Evolutionary conservation across 2,329 filamentous ascomycete genomes (phyloP).

Genomic region (Diaporthe vaccinii): DNA sequence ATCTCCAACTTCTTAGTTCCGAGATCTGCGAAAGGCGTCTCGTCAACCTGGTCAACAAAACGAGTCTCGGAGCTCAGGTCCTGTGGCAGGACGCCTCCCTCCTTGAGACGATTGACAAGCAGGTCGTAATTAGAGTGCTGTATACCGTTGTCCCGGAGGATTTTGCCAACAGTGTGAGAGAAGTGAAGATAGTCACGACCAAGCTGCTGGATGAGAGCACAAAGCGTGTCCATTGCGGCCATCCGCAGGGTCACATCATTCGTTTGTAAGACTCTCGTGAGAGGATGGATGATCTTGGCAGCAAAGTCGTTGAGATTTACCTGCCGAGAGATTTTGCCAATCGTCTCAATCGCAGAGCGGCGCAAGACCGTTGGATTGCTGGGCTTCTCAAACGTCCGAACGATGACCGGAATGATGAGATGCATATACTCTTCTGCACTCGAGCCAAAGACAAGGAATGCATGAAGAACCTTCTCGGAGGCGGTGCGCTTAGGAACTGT

Average conservation of each 20-base stretch:
- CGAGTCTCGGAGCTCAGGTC: constrained; percentile 90
- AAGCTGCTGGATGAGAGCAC: constrained; percentile 94
- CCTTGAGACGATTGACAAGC: constrained; percentile 91
- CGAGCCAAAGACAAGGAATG: constrained; percentile 94
- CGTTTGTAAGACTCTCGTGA: constrained; percentile 84
- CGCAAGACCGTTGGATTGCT: constrained; percentile 84
- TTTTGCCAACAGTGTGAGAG: constrained; percentile 92
- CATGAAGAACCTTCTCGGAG: constrained; percentile 92
- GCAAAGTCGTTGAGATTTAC: constrained; percentile 98
- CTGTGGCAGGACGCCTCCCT: constrained; percentile 94
- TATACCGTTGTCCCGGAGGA: constrained; percentile 82
- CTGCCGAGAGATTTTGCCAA: constrained; percentile 93
- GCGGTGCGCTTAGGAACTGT: constrained; percentile 79
- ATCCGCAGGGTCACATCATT: constrained; percentile 81
- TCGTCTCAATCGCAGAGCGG: constrained; percentile 92
- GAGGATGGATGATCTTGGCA: constrained; percentile 93
- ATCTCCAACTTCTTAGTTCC: constrained; percentile 95
- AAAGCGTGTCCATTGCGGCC: constrained; percentile 92
- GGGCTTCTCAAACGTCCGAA: constrained; percentile 92
- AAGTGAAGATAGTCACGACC: constrained; percentile 97
- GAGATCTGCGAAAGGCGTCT: constrained; percentile 85
- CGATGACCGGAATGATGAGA: constrained; percentile 94
- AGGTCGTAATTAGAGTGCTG: constrained; percentile 93
- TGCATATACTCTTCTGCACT: constrained; percentile 99
- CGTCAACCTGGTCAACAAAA: constrained; percentile 83